Percentiles rank a stretch among this genome's conserved stretches.
These are phyloP conservation scores for Physcomitrellopsis africana DNA, from an alignment of 225 moss, liverwort and hornwort species.

Conservation along the genomic window DNA sequence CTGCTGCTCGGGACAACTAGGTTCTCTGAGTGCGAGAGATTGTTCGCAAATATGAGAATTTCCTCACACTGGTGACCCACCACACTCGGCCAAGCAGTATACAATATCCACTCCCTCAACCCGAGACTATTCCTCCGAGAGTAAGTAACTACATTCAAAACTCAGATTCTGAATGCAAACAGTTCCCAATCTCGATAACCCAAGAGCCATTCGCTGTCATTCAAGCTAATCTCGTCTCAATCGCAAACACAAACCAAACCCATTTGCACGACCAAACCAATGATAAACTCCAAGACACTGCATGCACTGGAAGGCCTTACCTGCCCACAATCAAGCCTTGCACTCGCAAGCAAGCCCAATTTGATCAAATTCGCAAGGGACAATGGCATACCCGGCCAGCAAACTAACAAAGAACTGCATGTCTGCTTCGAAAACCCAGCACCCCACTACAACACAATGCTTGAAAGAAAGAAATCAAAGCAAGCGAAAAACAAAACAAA, in stretches of 20 bases:
- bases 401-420: neutral
- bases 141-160: neutral
- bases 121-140: neutral
- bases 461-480: neutral
- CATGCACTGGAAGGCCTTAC: neutral
- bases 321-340: neutral
- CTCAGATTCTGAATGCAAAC: neutral
- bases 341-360: conserved; percentile 7
- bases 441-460: neutral
- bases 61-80: neutral
- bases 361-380: neutral
- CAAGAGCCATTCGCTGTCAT: neutral
- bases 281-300: neutral
- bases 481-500: neutral
- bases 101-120: neutral
- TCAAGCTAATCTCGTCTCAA: neutral
- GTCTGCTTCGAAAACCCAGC: neutral
- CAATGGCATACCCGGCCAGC: neutral
- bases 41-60: no score
- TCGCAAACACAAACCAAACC: conserved; percentile 4
- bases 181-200: neutral
- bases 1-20: neutral
- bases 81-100: conserved; percentile 4
- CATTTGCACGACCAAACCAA: neutral
- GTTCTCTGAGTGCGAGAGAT: neutral